Percentiles rank a stretch among this genome's conserved stretches.
Conservation (phyloP, 371 early-diverging fungal genomes). For the Actinomucor elegans region DNA sequence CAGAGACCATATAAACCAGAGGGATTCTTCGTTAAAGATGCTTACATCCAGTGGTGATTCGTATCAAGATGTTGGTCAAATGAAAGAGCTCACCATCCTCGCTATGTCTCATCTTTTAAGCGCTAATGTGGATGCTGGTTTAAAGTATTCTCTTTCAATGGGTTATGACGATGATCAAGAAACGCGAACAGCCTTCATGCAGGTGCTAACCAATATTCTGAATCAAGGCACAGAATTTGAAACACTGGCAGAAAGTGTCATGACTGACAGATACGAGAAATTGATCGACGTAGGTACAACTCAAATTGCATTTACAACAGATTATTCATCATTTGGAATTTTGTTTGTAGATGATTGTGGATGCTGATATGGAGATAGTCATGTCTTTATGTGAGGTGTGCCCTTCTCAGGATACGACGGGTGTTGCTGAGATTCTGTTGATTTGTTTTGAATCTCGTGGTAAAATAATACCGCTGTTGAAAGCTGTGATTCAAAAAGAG, state of each 20-base stretch:
- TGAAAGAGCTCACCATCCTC: constrained; percentile 84
- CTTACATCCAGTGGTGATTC: neutral
- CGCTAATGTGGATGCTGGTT: constrained; percentile 89
- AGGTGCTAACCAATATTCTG: constrained; percentile 88
- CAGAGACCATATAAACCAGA: neutral
- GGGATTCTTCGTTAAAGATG: neutral
- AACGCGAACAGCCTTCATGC: constrained; percentile 88
- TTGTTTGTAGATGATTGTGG: constrained; percentile 50
- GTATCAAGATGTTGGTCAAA: constrained; percentile 55
- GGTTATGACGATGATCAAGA: constrained; percentile 91
- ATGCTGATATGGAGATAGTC: constrained; percentile 72
- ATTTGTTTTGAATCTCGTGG: constrained; percentile 78
- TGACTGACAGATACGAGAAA: constrained; percentile 73
- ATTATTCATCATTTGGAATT: neutral
- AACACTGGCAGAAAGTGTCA: constrained; percentile 75
- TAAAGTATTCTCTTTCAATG: constrained; percentile 87
- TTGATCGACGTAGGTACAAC: constrained; percentile 62
- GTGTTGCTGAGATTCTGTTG: constrained; percentile 74
- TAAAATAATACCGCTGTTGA: constrained; percentile 67
- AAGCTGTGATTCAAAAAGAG: constrained; percentile 79
- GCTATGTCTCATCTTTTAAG: constrained; percentile 88
- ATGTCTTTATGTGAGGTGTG: constrained; percentile 87
- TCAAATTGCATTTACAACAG: neutral
- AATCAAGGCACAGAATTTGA: constrained; percentile 88
- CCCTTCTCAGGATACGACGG: constrained; percentile 80